Base-by-base conservation (phyloP, 768 basidiomycete species). In the Trametes sanguinea region DNA sequence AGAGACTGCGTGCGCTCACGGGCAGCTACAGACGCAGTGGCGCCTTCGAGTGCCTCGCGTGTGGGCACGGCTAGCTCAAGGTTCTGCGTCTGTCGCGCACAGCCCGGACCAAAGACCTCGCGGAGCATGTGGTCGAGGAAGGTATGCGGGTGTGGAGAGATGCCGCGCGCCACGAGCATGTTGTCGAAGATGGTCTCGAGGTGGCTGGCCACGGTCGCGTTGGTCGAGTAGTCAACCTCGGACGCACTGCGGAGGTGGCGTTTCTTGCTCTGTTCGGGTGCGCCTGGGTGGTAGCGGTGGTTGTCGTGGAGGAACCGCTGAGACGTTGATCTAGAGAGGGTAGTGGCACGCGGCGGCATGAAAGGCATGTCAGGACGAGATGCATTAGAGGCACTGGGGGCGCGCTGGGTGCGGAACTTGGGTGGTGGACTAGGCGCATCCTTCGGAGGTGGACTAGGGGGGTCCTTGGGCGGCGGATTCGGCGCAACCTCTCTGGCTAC, bases 21-120 rank as follows among this genome's bases (percentile, higher is more conserved):
- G 6, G 27, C 42, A 3, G 42, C 37, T 13, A 11, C 16, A 13
- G 14, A 33, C 2, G 1, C 44, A 0, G 9, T 13, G 29, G 8
- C 48, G 32, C 52, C 32, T 37, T 65, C 64, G 22, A 65, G 33
- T 58, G 57, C 60, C 2, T 72, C 73, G 16, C 76, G 72, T 32
- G 87, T 85, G 13, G 87, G 86, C 10, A 90, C 72, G 56, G 83
- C 83, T 17, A 90, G 72, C 57, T 85, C 80, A 66, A 82, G 80
- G 39, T 77, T 81, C 48, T 76, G 74, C 47, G 78, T 68, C 69
- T 83, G 81, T 57, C 71, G 68, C 27, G 77, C 75, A 27, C 79
- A 75, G 5, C 77, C 76, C 9, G 76, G 70, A 10, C 85, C 86
- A 70, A 90, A 91, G 2, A 81, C 74, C 13, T 73, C 67, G 57